phyloP scores from a whole-genome alignment of 495 filamentous ascomycete species.

The Penicillium coffeae region DNA sequence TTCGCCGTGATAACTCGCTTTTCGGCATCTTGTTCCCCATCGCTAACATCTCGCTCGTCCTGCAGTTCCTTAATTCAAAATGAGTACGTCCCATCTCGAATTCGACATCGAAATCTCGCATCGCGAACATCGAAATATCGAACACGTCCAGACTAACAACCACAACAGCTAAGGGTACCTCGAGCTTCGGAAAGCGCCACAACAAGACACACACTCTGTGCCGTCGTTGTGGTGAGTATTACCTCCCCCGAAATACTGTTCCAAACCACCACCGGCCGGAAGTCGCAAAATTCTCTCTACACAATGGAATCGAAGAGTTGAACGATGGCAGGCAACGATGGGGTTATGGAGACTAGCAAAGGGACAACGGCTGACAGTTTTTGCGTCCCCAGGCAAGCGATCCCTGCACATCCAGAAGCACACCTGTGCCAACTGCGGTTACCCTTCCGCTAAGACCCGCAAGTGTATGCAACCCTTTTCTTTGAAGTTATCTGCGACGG shows the following conservation, averaged over 20 bases:
- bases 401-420: slow-evolving; percentile 99
- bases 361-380: slow-evolving; percentile 27
- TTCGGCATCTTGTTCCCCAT: slow-evolving; percentile 7
- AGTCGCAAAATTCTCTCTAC: slow-evolving; percentile 22
- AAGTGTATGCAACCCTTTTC: slow-evolving; percentile 76
- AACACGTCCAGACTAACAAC: slow-evolving; percentile 42
- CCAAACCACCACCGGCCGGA: slow-evolving; percentile 14
- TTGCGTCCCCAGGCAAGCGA: slow-evolving; percentile 65
- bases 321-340: slow-evolving; percentile 14
- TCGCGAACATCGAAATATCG: slow-evolving; percentile 22
- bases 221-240: slow-evolving; percentile 94
- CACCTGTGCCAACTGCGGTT: slow-evolving; percentile 95
- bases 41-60: slow-evolving; percentile 9
- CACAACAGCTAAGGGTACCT: slow-evolving; percentile 81
- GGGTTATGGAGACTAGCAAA: neutral
- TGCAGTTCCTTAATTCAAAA: slow-evolving; percentile 57
- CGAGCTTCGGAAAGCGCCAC: slow-evolving; percentile 96
- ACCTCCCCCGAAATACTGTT: slow-evolving; percentile 17
- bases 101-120: slow-evolving; percentile 27
- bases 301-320: slow-evolving; percentile 14
- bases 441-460: slow-evolving; percentile 92
- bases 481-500: slow-evolving; percentile 12
- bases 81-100: slow-evolving; percentile 53
- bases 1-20: neutral
- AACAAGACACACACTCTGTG: slow-evolving; percentile 99